A percentile compares a stretch with the other conserved stretches of the same genome.
Evolutionary conservation across 2,329 filamentous ascomycete genomes (phyloP).

Genomic region (Knufia fluminis): DNA sequence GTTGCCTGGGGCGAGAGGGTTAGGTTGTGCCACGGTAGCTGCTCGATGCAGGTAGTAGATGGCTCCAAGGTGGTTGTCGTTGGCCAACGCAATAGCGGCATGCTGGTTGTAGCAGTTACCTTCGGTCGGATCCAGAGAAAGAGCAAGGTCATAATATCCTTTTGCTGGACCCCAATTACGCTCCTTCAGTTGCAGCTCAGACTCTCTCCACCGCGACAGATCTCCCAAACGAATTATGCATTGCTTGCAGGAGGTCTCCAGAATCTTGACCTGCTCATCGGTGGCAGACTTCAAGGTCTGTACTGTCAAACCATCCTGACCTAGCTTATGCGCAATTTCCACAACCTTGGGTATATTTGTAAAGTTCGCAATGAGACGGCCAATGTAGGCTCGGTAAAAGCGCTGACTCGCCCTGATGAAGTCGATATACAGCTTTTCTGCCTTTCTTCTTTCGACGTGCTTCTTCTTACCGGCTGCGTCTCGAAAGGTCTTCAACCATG

Average conservation of each 20-base stretch:
- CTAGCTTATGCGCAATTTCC: slow-evolving; percentile 45
- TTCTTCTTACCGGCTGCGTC: slow-evolving; percentile 44
- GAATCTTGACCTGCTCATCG: slow-evolving; percentile 43
- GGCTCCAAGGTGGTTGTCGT: slow-evolving; percentile 70
- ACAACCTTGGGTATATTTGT: slow-evolving; percentile 50
- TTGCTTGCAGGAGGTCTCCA: slow-evolving; percentile 69
- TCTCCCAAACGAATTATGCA: slow-evolving; percentile 83
- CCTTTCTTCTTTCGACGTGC: slow-evolving; percentile 60
- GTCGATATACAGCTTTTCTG: slow-evolving; percentile 69
- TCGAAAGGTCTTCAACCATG: slow-evolving; percentile 48
- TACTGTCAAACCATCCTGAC: slow-evolving; percentile 39
- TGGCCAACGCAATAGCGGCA: slow-evolving; percentile 69
- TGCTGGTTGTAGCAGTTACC: slow-evolving; percentile 84
- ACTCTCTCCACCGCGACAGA: slow-evolving; percentile 73
- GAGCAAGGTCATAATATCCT: slow-evolving; percentile 76
- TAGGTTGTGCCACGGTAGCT: slow-evolving; percentile 62
- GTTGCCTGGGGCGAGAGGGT: slow-evolving; percentile 65
- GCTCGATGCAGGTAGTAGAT: slow-evolving; percentile 87
- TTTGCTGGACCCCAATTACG: slow-evolving; percentile 71
- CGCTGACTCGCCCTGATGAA: slow-evolving; percentile 82
- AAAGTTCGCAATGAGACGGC: slow-evolving; percentile 58
- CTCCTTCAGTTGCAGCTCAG: slow-evolving; percentile 61
- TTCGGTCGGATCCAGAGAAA: slow-evolving; percentile 65
- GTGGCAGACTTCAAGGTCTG: slow-evolving; percentile 40
- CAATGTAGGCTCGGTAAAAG: slow-evolving; percentile 81